A percentile compares a stretch with the other conserved stretches of the same genome.
These are phyloP conservation scores for Phytophthora idaei DNA, from an alignment of 352 stramenopile genomes.

Conservation along the genomic window DNA sequence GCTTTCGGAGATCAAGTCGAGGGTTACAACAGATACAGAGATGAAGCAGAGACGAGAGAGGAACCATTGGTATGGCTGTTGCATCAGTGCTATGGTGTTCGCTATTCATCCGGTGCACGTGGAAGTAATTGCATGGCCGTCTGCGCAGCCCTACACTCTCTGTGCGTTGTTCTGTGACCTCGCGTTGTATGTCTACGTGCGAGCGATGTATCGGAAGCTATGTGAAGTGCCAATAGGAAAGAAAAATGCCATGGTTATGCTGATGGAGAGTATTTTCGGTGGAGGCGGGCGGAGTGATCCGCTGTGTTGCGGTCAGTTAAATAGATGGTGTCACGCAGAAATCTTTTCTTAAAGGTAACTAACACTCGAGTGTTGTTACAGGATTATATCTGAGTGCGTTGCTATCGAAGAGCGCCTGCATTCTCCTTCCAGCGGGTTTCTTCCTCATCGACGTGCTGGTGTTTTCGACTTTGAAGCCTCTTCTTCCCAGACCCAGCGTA, in stretches of 20 bases:
- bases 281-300: slow-evolving; percentile 16
- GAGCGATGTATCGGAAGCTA: slow-evolving; percentile 11
- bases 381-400: slow-evolving; percentile 46
- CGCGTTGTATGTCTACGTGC: slow-evolving; percentile 39
- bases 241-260: slow-evolving; percentile 1
- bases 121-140: slow-evolving; percentile 75
- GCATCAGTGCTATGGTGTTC: slow-evolving; percentile 57
- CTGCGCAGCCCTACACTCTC: slow-evolving; percentile 69
- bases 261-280: slow-evolving; percentile 14
- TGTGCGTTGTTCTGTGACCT: slow-evolving; percentile 59
- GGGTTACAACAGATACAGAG: neutral
- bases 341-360: neutral
- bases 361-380: slow-evolving; percentile 7
- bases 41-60: neutral
- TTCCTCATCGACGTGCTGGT: slow-evolving; percentile 49
- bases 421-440: slow-evolving; percentile 45
- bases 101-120: slow-evolving; percentile 66
- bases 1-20: slow-evolving; percentile 14
- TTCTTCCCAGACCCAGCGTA: slow-evolving; percentile 8
- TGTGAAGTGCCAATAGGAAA: neutral
- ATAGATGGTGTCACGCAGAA: neutral
- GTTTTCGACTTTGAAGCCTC: slow-evolving; percentile 12
- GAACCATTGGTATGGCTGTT: slow-evolving; percentile 29
- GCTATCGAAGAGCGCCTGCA: slow-evolving; percentile 62
- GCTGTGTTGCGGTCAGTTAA: slow-evolving; percentile 15